Base-by-base conservation (phyloP, 306 rosid species). In the Fagus crenata region DNA sequence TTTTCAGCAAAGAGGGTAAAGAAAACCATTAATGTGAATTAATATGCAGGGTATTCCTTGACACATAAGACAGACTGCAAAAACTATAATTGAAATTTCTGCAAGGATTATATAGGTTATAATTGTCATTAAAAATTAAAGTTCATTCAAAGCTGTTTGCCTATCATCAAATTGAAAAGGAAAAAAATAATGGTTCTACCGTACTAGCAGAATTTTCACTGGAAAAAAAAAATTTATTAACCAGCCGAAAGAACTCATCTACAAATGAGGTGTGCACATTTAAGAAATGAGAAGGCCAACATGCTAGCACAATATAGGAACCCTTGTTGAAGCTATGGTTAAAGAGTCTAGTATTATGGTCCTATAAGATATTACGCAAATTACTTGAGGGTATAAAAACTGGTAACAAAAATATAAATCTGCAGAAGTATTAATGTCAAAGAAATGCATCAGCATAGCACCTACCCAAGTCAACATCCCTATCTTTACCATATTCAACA, bases 401-500 rank as follows among this genome's bases (percentile, higher is more conserved):
- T 7, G 9, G 43, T 51, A 39, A 61, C 73, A 49, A 7, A 46
- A 46, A 8, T 12, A 18, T 37, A 8, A 1, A 64, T 18, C 42
- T 55, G 54, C 75, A 69, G 18, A 81, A 40, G 70, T 22, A 56
- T 64, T 54, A 49, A 49, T 33, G 53, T 49, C 12, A 69, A 61
- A 72, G 42, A 82, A 67, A 17, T 17, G 72, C 54, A 54, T 80
- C 63, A 78, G 70, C 72, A 77, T 75, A 82, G 51, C 18, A 56
- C 81, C 2, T 83, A 87, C 91, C 91, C 71, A 81, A 83, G 84
- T 87, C 89, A 73, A 81, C 77, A 83, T 85, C 91, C 77, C 75
- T 87, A 69, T 87, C 91, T 80, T 81, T 76, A 73, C 91, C 91
- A 85, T 85, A 87, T 67, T 87, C 85, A 55, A 85, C 89, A 75